A percentile compares a stretch with the other conserved stretches of the same genome.
phyloP scores from a whole-genome alignment of 2,329 filamentous ascomycete genomes.

The Penicillium sp. region DNA sequence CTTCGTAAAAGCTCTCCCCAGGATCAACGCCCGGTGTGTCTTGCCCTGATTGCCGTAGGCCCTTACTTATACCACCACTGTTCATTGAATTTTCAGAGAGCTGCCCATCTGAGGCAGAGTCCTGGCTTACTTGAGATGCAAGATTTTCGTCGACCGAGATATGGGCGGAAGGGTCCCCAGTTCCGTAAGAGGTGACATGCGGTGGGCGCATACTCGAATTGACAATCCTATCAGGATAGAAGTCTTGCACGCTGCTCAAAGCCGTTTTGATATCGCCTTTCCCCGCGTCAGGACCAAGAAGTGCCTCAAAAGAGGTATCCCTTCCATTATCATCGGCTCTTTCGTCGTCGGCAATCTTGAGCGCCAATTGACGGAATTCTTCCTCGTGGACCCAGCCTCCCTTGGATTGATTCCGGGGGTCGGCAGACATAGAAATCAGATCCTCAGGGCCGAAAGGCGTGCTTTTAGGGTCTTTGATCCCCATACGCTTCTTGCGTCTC shows the following conservation, averaged over 20 bases:
- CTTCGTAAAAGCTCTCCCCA: slow-evolving; percentile 22
- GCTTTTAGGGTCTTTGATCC: slow-evolving; percentile 56
- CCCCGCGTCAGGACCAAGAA: slow-evolving; percentile 51
- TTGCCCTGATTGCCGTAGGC: slow-evolving; percentile 1
- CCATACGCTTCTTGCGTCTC: slow-evolving; percentile 67
- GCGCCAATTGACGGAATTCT: slow-evolving; percentile 65
- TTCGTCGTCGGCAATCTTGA: slow-evolving; percentile 60
- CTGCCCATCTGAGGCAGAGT: slow-evolving; percentile 40
- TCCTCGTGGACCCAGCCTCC: slow-evolving; percentile 91
- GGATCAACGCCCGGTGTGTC: slow-evolving; percentile 7
- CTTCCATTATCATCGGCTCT: slow-evolving; percentile 42
- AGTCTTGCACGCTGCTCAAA: slow-evolving; percentile 77
- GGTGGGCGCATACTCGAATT: slow-evolving; percentile 17
- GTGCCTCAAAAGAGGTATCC: slow-evolving; percentile 57
- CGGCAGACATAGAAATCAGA: slow-evolving; percentile 82
- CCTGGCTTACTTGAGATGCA: slow-evolving; percentile 43
- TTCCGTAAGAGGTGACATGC: slow-evolving; percentile 5
- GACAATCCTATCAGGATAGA: slow-evolving; percentile 64
- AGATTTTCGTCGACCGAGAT: slow-evolving; percentile 61
- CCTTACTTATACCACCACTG: slow-evolving; percentile 19
- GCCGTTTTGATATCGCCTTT: slow-evolving; percentile 64
- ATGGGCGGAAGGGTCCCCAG: slow-evolving; percentile 15
- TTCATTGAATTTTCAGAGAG: slow-evolving; percentile 17
- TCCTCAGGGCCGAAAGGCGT: slow-evolving; percentile 77
- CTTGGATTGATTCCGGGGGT: slow-evolving; percentile 63